These are phyloP conservation scores for Picochlorum sp. DNA, from an alignment of 139 green algal species.

Conservation along the genomic window DNA sequence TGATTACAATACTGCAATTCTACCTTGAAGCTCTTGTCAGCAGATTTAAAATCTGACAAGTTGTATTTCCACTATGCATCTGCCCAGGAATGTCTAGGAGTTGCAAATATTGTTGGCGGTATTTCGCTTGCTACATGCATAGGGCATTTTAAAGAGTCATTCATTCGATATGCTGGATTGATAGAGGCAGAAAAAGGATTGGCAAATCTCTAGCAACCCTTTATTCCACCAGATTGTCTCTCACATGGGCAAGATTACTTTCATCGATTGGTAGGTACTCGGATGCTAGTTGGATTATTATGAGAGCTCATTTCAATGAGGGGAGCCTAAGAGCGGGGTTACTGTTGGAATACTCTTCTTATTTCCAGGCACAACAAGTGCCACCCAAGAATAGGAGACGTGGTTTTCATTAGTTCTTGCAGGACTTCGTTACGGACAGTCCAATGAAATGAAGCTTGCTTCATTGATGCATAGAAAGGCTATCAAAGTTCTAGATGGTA, in stretches of 20 bases:
- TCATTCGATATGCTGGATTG: conserved; percentile 25
- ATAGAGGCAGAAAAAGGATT: background rate
- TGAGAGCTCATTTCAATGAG: conserved; percentile 70
- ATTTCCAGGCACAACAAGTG: conserved; percentile 47
- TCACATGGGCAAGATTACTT: conserved; percentile 38
- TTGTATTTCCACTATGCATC: conserved; percentile 69
- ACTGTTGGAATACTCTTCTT: conserved; percentile 79
- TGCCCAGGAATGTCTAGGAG: conserved; percentile 51
- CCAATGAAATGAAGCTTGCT: conserved; percentile 49
- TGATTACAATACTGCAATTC: conserved; percentile 67
- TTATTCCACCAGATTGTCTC: conserved; percentile 43
- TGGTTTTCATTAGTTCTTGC: conserved; percentile 87
- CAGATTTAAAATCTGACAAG: conserved; percentile 54
- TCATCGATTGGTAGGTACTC: conserved; percentile 15
- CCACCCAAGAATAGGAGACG: conserved; percentile 56
- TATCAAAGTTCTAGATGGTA: conserved; percentile 53
- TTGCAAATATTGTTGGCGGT: conserved; percentile 25
- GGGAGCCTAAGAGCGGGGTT: conserved; percentile 60
- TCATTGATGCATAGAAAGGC: conserved; percentile 57
- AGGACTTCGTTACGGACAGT: conserved; percentile 71
- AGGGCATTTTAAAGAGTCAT: conserved; percentile 33
- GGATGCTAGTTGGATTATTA: conserved; percentile 55
- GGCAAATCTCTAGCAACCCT: conserved; percentile 17
- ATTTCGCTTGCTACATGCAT: conserved; percentile 14
- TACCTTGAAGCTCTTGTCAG: conserved; percentile 68